Conservation (phyloP, 306 rosid species). For the Comarum palustre region DNA sequence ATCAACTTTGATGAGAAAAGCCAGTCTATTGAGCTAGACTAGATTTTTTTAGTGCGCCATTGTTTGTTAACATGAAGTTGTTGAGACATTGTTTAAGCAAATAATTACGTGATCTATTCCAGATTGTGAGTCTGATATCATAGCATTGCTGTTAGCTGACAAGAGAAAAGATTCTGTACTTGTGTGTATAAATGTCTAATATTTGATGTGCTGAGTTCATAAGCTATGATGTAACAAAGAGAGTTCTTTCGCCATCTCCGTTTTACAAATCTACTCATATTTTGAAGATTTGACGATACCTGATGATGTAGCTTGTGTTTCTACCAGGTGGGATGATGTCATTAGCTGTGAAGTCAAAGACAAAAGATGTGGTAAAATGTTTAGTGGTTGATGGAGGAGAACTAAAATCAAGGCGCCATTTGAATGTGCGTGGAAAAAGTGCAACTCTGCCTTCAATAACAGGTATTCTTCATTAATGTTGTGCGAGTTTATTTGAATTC, state of each 20-base stretch:
- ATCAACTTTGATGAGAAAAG: slow-evolving; percentile 5
- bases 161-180: neutral
- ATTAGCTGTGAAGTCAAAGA: slow-evolving; percentile 76
- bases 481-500: neutral
- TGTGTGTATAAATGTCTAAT: neutral
- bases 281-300: neutral
- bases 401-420: slow-evolving; percentile 89
- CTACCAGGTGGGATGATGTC: slow-evolving; percentile 96
- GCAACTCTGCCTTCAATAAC: slow-evolving; percentile 96
- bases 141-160: neutral
- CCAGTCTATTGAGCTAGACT: neutral
- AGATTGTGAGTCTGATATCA: slow-evolving; percentile 5
- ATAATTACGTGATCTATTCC: neutral
- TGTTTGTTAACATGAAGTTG: slow-evolving; percentile 16
- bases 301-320: slow-evolving; percentile 22
- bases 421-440: slow-evolving; percentile 97
- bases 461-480: slow-evolving; percentile 38
- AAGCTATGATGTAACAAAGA: neutral
- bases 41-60: neutral
- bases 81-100: slow-evolving; percentile 2
- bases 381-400: slow-evolving; percentile 90
- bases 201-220: neutral
- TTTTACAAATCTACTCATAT: neutral
- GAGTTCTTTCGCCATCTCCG: neutral
- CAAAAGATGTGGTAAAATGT: slow-evolving; percentile 68